Evolutionary conservation across 345 rosid genomes (phyloP), one percentile per base, ranked within the genome.

Genomic region (Sisymbrium altissimum): DNA sequence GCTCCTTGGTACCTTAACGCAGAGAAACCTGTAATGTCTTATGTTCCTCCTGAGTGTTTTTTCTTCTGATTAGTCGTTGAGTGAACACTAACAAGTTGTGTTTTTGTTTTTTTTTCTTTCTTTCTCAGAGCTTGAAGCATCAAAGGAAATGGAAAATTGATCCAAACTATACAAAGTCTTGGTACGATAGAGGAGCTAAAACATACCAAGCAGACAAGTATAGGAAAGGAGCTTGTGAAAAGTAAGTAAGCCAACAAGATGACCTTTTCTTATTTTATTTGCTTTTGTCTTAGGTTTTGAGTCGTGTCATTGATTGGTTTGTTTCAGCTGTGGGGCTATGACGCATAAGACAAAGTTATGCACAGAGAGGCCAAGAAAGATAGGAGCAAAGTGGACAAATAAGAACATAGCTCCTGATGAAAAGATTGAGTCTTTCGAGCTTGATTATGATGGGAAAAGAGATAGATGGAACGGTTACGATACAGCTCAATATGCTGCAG

Each of bases 381-480:
- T 74, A 6, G 96, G 98, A 57, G 97, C 92, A 7, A 84, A 78
- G 54, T 87, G 84, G 86, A 90, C 90, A 0, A 90, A 61, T 74
- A 93, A 56, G 74, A 80, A 84, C 68, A 88, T 93, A 64, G 93
- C 92, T 5, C 96, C 93, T 33, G 98, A 87, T 83, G 97, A 93
- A 57, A 88, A 88, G 65, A 78, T 86, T 41, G 93, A 90, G 78
- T 62, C 81, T 0, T 80, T 93, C 67, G 96, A 90, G 79, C 87
- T 93, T 53, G 86, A 87, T 68, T 88, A 90, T 44, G 96, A 90
- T 63, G 97, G 96, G 0, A 90, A 93, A 76, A 80, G 97, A 39
- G 98, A 93, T 64, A 53, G 98, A 30, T 90, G 96, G 92, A 93
- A 87, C 76, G 97, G 96, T 52, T 89, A 77, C 62, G 98, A 88